Base-by-base conservation (phyloP, 768 basidiomycete species). In the Amanita inopinata region DNA sequence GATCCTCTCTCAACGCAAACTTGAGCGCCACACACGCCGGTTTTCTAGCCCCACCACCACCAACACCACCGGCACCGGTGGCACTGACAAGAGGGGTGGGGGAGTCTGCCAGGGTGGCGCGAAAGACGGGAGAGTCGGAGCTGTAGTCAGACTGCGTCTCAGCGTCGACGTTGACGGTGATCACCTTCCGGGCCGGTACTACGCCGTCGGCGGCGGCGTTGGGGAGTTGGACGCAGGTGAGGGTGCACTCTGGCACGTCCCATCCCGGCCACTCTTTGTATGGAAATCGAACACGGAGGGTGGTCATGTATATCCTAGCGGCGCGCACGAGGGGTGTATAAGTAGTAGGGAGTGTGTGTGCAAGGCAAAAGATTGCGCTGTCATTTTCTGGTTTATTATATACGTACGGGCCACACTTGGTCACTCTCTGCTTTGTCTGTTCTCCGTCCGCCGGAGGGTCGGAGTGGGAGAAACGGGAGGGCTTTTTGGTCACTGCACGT, bases 91-190 rank as follows among this genome's bases (percentile, higher is more conserved):
- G n/a, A n/a, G n/a, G n/a, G n/a, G n/a, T 27, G 19, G 22, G 34
- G 32, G 30, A 37, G 31, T 51, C 54, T 20, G 41, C 45, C 40
- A 56, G 43, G 11, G 48, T 51, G 22, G 57, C 65, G 4, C 59
- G 58, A 49, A 67, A 64, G 1, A 67, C 62, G 11, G 63, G 62
- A 5, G 63, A 59, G 43, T 67, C 65, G 27, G 57, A 64, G 45
- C 53, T 49, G 40, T 64, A 64, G 46, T 67, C 65, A 6, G 59
- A 51, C 37, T 47, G 39, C 3, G 56, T 46, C 36, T 59, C 53
- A 0, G 57, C 52, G 48, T 65, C 60, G 39, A 67, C 58, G 38
- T 15, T 53, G 32, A 62, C 56, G 17, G 54, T 56, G 22, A 59
- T 39, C 24, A 40, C 36, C 20, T 53, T 51, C 30, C 41, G 40